A percentile compares a stretch with the other conserved stretches of the same genome.
Conservation (phyloP, 2,329 filamentous ascomycete genomes). For the Neurospora crassa region DNA sequence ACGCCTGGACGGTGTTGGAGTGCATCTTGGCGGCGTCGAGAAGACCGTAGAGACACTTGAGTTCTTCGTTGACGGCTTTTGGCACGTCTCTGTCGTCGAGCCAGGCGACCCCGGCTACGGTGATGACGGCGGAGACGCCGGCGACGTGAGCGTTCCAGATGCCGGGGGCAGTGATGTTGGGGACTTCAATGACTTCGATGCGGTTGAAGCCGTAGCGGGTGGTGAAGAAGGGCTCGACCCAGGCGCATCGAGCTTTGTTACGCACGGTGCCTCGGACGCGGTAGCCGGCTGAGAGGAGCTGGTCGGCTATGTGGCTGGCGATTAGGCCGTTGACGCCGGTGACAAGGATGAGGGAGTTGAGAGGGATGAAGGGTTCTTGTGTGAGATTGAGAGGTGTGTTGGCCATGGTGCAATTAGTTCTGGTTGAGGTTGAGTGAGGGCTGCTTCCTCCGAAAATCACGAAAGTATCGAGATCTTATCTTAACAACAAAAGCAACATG, state of each 20-base stretch:
- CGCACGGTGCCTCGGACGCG: conserved; percentile 30
- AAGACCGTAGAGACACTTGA: conserved; percentile 1
- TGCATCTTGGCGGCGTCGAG: conserved; percentile 7
- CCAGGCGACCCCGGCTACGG: conserved; percentile 15
- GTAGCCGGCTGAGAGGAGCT: conserved; percentile 25
- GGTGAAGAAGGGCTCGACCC: conserved; percentile 17
- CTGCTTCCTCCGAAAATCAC: neutral
- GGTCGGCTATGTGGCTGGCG: conserved; percentile 27
- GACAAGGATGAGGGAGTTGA: conserved; percentile 20
- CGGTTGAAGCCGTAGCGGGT: conserved; percentile 16
- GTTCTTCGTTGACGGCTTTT: conserved; percentile 10
- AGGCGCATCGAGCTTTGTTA: conserved; percentile 18
- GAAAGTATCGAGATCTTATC: neutral
- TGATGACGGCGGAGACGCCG: conserved; percentile 15
- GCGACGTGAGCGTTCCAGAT: conserved; percentile 14
- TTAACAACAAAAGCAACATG: neutral
- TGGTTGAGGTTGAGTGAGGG: too few relatives aligned
- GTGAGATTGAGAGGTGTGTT: conserved; percentile 2
- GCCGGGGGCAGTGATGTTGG: conserved; percentile 17
- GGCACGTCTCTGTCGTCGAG: conserved; percentile 17
- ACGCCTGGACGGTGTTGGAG: conserved; percentile 15
- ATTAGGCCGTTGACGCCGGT: conserved; percentile 33
- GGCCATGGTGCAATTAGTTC: neutral
- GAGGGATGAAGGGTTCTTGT: conserved; percentile 4
- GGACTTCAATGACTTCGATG: conserved; percentile 21